phyloP scores from a whole-genome alignment of 1,139 yeast species.

The Yamadazyma diddensiae region DNA sequence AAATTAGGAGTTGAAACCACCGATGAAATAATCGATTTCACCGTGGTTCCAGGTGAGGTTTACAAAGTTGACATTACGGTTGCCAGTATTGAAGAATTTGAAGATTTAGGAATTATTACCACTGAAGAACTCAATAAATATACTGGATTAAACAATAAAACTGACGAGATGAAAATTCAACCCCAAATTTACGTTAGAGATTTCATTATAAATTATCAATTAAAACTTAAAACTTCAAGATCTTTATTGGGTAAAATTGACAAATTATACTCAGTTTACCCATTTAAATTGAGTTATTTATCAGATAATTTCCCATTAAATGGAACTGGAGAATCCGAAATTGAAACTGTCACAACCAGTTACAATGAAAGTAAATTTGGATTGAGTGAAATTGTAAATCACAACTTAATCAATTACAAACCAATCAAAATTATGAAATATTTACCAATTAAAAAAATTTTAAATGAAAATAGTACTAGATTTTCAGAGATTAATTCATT shows the following conservation, averaged over 20 bases:
- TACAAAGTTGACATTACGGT: conserved; percentile 80
- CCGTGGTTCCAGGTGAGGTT: conserved; percentile 77
- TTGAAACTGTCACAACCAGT: conserved; percentile 45
- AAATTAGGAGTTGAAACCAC: conserved; percentile 31
- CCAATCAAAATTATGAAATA: conserved; percentile 72
- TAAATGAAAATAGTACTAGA: conserved; percentile 54
- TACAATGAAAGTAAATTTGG: conserved; percentile 69
- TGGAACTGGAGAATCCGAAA: conserved; percentile 34
- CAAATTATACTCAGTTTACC: conserved; percentile 76
- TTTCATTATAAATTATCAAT: conserved; percentile 71
- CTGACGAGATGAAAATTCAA: conserved; percentile 50
- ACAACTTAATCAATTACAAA: conserved; percentile 73
- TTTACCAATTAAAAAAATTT: conserved; percentile 63
- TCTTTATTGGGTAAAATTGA: conserved; percentile 69
- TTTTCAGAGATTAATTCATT: conserved; percentile 52
- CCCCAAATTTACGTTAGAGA: conserved; percentile 84
- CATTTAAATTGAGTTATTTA: conserved; percentile 77
- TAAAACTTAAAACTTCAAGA: conserved; percentile 75
- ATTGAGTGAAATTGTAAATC: conserved; percentile 73
- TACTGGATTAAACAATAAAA: conserved; percentile 58
- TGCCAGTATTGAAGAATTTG: conserved; percentile 59
- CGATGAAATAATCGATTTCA: conserved; percentile 56
- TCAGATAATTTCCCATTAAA: conserved; percentile 55
- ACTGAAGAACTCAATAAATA: conserved; percentile 62
- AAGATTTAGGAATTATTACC: conserved; percentile 63